Evolutionary conservation across 2,329 filamentous ascomycete genomes (phyloP).

Genomic region (Knufia petricola): DNA sequence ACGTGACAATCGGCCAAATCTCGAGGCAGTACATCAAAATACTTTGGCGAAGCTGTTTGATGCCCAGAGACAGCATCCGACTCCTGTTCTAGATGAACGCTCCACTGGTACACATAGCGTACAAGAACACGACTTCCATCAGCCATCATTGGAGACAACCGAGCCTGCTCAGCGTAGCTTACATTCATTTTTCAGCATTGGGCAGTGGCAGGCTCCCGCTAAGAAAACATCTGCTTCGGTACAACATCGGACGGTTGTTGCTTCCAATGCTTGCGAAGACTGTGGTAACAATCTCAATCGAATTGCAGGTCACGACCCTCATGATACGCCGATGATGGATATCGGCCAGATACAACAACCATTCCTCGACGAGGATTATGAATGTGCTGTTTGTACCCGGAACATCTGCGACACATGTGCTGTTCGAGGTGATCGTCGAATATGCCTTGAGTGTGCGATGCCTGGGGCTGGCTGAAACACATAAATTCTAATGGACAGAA

Average conservation of each 20-base stretch:
- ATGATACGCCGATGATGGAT: constrained; percentile 1
- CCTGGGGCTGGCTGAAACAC: constrained; percentile 5
- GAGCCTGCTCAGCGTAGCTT: constrained; percentile 14
- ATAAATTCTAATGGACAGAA: too few relatives aligned
- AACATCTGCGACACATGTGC: constrained; percentile 10
- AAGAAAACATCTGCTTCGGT: not conserved
- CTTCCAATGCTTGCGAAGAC: not conserved
- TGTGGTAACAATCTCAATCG: not conserved
- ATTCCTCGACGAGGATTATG: not conserved
- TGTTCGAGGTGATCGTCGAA: constrained; percentile 7
- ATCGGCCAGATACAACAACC: not conserved
- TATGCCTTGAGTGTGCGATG: constrained; percentile 10
- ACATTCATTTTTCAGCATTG: constrained; percentile 15
- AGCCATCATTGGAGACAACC: not conserved
- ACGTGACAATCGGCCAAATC: constrained; percentile 49
- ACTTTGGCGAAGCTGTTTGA: constrained; percentile 21
- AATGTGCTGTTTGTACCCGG: constrained; percentile 3
- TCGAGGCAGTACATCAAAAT: constrained; percentile 35
- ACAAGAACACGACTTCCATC: not conserved
- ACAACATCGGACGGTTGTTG: not conserved
- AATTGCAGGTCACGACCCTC: not conserved
- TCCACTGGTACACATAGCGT: not conserved
- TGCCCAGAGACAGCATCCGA: constrained; percentile 16
- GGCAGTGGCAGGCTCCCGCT: not conserved
- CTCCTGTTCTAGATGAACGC: not conserved